phyloP scores from a whole-genome alignment of 805 yeast genomes.

The Monosporozyma servazzii region DNA sequence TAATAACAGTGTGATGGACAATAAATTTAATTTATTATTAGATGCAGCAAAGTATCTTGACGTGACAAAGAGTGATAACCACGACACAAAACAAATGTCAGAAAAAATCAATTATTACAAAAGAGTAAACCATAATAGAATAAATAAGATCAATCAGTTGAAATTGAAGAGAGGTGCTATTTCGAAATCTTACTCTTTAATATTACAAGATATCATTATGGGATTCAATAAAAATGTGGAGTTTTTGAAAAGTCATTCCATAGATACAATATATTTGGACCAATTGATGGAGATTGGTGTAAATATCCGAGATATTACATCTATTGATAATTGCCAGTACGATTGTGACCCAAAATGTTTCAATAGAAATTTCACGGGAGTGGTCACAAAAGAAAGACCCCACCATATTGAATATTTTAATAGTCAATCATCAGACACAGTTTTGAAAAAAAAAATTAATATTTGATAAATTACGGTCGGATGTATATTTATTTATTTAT shows the following conservation, averaged over 20 bases:
- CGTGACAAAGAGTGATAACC: background rate
- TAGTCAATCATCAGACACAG: background rate
- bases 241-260: background rate
- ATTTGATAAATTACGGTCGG: too few species aligned
- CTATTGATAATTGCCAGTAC: background rate
- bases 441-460: too few species aligned
- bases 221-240: background rate
- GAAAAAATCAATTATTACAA: background rate
- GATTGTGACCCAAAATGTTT: background rate
- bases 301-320: background rate
- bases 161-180: background rate
- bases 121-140: background rate
- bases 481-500: too few species aligned
- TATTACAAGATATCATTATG: background rate
- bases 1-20: background rate
- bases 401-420: background rate
- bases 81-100: background rate
- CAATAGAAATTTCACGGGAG: background rate
- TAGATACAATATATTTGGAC: background rate
- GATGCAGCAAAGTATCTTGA: background rate
- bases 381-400: background rate
- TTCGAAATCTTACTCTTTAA: background rate
- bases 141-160: background rate
- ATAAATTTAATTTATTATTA: background rate
- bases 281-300: background rate